Conservation (phyloP, 2,329 filamentous ascomycete genomes). For the Diplocarpon rosae region DNA sequence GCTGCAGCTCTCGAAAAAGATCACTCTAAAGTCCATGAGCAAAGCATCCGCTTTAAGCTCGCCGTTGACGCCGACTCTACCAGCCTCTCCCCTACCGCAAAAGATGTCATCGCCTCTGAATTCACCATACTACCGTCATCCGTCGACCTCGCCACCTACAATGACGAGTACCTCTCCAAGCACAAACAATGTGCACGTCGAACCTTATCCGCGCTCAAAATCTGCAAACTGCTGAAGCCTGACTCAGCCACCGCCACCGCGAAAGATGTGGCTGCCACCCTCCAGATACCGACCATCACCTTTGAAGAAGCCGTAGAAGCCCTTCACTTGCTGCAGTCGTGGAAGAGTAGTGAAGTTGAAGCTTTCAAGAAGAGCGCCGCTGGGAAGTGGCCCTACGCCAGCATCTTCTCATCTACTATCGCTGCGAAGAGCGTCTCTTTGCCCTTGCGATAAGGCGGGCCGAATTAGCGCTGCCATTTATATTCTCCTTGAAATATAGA, state of each 20-base stretch:
- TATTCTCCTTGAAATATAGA: background rate
- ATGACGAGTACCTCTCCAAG: slow-evolving; percentile 51
- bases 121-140: slow-evolving; percentile 51
- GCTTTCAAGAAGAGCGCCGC: slow-evolving; percentile 38
- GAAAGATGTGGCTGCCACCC: slow-evolving; percentile 48
- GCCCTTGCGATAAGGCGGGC: background rate
- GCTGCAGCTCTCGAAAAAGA: slow-evolving; percentile 57
- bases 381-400: slow-evolving; percentile 32
- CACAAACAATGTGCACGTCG: slow-evolving; percentile 53
- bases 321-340: slow-evolving; percentile 37
- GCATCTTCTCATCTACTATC: slow-evolving; percentile 9
- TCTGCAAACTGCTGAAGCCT: slow-evolving; percentile 45
- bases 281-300: slow-evolving; percentile 40
- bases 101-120: slow-evolving; percentile 57
- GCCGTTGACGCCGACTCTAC: slow-evolving; percentile 44
- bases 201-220: slow-evolving; percentile 51
- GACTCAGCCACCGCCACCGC: slow-evolving; percentile 46
- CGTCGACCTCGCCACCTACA: slow-evolving; percentile 49
- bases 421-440: background rate
- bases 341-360: slow-evolving; percentile 39
- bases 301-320: slow-evolving; percentile 47
- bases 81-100: slow-evolving; percentile 53
- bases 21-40: slow-evolving; percentile 65
- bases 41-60: slow-evolving; percentile 58
- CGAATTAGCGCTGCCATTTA: background rate